Base-by-base conservation (phyloP, 2,329 filamentous ascomycete species). In the Clarireedia paspali region DNA sequence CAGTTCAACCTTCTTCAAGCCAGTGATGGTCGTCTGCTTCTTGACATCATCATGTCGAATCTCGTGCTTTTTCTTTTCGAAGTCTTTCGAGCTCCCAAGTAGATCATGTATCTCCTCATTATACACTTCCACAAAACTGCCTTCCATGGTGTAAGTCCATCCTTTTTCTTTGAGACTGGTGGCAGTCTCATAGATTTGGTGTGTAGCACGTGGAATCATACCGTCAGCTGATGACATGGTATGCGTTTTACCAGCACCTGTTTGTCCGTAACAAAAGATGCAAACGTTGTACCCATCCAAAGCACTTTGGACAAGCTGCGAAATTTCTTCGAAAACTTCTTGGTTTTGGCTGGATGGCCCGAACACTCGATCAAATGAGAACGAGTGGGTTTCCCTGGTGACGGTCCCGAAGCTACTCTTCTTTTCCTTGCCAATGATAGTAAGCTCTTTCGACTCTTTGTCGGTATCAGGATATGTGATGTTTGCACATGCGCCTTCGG, bases 181-280 rank as follows among this genome's bases (percentile, higher is more conserved):
- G 53, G 95, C 89, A 44, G 90, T 94, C 54, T 89, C 82, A 70
- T 96, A 96, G 61, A 99, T 96, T 76, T 97, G 92, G 62, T 89
- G 83, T 6, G 95, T 94, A 3, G 94, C 91, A 6, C 88, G 83
- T 1, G 94, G 92, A 57, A 99, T 99, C 87, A 99, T 96, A 63
- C 94, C 94, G 64, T 96, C 89, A 2, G 77, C 73, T 0, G 86
- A 88, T 9, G 89, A 95, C 94, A 99, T 99, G 4, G 94, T 97
- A 68, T 87, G 89, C 0, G 94, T 99, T 77, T 99, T 99, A 58
- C 94, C 94, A 17, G 91, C 94, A 3, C 94, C 94, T 0, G 94
- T 99, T 71, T 99, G 94, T 45, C 94, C 94, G 68, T 99, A 99
- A 69, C 91, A 96, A 74, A 99, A 96, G 60, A 99, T 97, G 72